Conservation (phyloP, 768 basidiomycete species). For the Suillus plorans region DNA sequence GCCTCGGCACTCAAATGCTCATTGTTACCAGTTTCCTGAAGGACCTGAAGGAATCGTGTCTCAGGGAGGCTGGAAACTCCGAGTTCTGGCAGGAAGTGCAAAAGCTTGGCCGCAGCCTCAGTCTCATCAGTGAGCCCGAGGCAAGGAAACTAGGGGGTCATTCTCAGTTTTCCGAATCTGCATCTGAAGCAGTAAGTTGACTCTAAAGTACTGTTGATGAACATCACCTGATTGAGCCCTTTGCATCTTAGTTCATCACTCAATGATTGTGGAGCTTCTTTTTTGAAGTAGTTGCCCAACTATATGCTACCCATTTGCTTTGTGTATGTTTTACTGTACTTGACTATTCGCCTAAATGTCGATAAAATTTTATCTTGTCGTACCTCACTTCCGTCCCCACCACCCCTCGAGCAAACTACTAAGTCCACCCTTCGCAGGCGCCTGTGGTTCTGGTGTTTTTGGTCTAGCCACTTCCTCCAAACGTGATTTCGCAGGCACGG, state of each 20-base stretch:
- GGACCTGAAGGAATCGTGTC: conserved; percentile 57
- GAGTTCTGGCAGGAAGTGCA: conserved; percentile 67
- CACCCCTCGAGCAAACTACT: conserved; percentile 75
- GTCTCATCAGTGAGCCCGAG: conserved; percentile 63
- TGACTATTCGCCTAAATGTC: background rate
- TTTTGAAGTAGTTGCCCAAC: conserved; percentile 3
- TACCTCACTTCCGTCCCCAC: conserved; percentile 45
- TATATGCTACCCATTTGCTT: conserved; percentile 12
- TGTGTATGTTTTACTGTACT: background rate
- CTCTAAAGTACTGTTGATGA: background rate
- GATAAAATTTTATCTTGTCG: background rate
- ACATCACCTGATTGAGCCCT: background rate
- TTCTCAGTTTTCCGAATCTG: conserved; percentile 54
- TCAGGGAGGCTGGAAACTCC: conserved; percentile 53
- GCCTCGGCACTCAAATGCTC: background rate
- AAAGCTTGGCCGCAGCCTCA: conserved; percentile 49
- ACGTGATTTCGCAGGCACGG: conserved; percentile 48
- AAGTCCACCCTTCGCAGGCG: conserved; percentile 52
- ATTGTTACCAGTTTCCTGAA: conserved; percentile 52
- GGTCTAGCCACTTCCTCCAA: conserved; percentile 49
- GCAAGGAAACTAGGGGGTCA: conserved; percentile 57
- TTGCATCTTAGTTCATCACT: conserved; percentile 22
- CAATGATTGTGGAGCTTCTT: conserved; percentile 20
- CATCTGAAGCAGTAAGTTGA: conserved; percentile 51
- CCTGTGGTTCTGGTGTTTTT: conserved; percentile 49